Conservation (phyloP, 2,329 filamentous ascomycete species). For the Hysterium pulicare region DNA sequence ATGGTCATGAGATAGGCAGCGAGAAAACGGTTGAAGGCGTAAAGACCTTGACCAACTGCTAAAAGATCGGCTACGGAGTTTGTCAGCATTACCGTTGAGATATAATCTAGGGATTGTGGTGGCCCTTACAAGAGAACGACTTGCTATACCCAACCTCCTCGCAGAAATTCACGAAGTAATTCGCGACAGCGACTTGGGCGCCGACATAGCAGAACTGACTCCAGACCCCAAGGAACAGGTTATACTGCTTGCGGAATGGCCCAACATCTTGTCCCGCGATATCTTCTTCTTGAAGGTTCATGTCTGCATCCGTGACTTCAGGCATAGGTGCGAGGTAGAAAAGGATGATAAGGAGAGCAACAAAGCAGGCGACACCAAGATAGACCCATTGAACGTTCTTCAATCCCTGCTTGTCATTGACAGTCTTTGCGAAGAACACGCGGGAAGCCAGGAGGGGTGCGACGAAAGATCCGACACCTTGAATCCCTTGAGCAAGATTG, state of each 20-base stretch:
- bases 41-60: constrained; percentile 15
- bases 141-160: constrained; percentile 12
- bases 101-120: no score
- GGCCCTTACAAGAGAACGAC: constrained; percentile 9
- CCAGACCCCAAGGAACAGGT: constrained; percentile 47
- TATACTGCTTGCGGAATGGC: constrained; percentile 17
- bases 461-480: constrained; percentile 55
- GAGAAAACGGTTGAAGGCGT: constrained; percentile 18
- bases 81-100: no score
- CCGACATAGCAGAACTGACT: constrained; percentile 57
- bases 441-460: constrained; percentile 54
- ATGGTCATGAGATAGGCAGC: constrained; percentile 14
- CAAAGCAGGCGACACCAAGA: constrained; percentile 56
- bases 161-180: constrained; percentile 32
- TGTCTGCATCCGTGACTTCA: constrained; percentile 51
- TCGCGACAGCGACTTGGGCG: constrained; percentile 52
- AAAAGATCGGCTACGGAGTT: constrained; percentile 12
- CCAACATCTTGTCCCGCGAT: constrained; percentile 5
- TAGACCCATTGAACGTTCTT: constrained; percentile 60
- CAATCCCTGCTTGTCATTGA: constrained; percentile 39
- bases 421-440: constrained; percentile 51
- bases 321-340: constrained; percentile 58
- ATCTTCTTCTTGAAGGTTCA: constrained; percentile 4
- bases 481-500: constrained; percentile 56
- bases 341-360: constrained; percentile 50